These are phyloP conservation scores for Cyclaneusma minus DNA, from an alignment of 2,329 filamentous ascomycete species.

Conservation along the genomic window DNA sequence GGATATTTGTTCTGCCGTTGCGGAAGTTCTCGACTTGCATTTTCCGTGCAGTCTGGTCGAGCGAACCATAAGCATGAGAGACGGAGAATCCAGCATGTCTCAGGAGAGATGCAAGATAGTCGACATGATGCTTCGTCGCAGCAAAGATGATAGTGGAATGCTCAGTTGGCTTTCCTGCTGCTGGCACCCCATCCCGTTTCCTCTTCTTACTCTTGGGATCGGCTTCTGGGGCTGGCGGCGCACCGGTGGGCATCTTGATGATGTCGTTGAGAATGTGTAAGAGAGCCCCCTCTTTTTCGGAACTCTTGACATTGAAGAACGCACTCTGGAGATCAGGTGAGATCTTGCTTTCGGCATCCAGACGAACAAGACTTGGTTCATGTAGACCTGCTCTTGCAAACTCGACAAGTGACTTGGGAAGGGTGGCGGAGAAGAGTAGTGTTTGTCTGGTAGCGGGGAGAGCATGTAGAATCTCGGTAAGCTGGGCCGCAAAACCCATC, in stretches of 20 bases:
- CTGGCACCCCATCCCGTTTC: constrained; percentile 44
- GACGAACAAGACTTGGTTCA: constrained; percentile 75
- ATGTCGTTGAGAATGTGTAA: constrained; percentile 81
- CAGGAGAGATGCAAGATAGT: constrained; percentile 78
- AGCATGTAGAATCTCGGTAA: constrained; percentile 84
- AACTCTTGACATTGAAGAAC: constrained; percentile 85
- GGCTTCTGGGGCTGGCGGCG: constrained; percentile 32
- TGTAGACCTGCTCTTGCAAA: constrained; percentile 89
- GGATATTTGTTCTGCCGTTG: constrained; percentile 66
- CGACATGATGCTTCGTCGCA: constrained; percentile 93
- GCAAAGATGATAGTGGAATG: constrained; percentile 93
- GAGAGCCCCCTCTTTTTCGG: constrained; percentile 85
- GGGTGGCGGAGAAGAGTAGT: constrained; percentile 83
- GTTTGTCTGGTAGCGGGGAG: constrained; percentile 77
- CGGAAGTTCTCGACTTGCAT: constrained; percentile 87
- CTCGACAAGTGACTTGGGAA: constrained; percentile 88
- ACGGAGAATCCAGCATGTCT: constrained; percentile 69
- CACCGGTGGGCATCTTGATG: constrained; percentile 72
- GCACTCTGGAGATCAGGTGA: constrained; percentile 91
- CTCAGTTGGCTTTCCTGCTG: constrained; percentile 59
- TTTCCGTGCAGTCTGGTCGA: constrained; percentile 87
- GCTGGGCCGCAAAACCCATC: constrained; percentile 91
- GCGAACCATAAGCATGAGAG: constrained; percentile 85
- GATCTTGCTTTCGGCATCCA: constrained; percentile 91
- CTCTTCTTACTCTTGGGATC: constrained; percentile 46